These are phyloP conservation scores for Candida coleopterorum DNA, from an alignment of 805 yeast genomes.

Conservation along the genomic window DNA sequence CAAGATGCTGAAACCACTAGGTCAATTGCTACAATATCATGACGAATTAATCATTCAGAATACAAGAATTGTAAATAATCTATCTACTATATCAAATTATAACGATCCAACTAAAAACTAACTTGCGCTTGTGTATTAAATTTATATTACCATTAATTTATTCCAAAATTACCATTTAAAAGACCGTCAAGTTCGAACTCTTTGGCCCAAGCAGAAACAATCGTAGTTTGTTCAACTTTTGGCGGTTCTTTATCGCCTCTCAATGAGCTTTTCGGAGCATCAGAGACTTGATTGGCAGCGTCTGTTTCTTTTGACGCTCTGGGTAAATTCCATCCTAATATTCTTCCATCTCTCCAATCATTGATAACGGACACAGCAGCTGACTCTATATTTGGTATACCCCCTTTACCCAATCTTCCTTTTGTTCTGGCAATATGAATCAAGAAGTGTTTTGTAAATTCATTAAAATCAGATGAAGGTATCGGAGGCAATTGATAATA, in stretches of 20 bases:
- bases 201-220: slow-evolving; percentile 88
- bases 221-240: slow-evolving; percentile 61
- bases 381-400: slow-evolving; percentile 81
- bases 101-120: neutral
- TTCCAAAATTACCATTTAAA: slow-evolving; percentile 46
- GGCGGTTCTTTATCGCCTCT: slow-evolving; percentile 43
- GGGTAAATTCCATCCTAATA: slow-evolving; percentile 86
- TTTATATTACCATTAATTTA: slow-evolving; percentile 10
- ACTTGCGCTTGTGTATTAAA: neutral
- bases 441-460: slow-evolving; percentile 78
- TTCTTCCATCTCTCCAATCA: slow-evolving; percentile 97
- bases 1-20: slow-evolving; percentile 22
- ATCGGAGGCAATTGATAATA: slow-evolving; percentile 79
- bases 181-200: slow-evolving; percentile 90
- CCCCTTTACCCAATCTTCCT: slow-evolving; percentile 91
- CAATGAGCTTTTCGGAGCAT: slow-evolving; percentile 35
- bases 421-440: slow-evolving; percentile 90
- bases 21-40: slow-evolving; percentile 21
- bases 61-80: slow-evolving; percentile 20
- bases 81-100: slow-evolving; percentile 8
- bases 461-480: slow-evolving; percentile 65
- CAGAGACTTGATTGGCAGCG: slow-evolving; percentile 13
- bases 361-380: slow-evolving; percentile 80
- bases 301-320: slow-evolving; percentile 41
- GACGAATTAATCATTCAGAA: slow-evolving; percentile 27